Conservation (phyloP, 768 basidiomycete genomes). For the Hypsizygus marmoreus region DNA sequence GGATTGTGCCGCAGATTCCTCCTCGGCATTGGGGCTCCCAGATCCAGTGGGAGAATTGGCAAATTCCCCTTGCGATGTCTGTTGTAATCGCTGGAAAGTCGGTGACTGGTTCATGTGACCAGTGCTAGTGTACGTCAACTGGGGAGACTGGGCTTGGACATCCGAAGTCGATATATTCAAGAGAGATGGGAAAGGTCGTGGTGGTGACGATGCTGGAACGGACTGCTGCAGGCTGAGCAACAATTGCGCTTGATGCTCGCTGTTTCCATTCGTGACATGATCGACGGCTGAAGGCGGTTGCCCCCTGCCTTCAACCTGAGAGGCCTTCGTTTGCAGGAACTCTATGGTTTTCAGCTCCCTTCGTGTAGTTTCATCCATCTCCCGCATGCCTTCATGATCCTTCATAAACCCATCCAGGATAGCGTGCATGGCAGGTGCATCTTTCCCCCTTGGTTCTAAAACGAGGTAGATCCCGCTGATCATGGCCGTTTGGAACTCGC, state of each 20-base stretch:
- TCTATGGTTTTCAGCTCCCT: constrained; percentile 85
- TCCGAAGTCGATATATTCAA: constrained; percentile 27
- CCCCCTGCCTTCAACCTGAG: constrained; percentile 47
- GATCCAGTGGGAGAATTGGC: constrained; percentile 62
- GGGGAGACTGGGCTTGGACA: constrained; percentile 23
- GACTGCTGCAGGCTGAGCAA: constrained; percentile 50
- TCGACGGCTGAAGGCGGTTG: constrained; percentile 29
- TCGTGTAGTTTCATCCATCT: constrained; percentile 81
- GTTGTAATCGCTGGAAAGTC: constrained; percentile 63
- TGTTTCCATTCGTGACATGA: constrained; percentile 21
- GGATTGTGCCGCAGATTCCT: constrained; percentile 74
- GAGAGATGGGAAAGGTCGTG: constrained; percentile 32
- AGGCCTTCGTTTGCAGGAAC: constrained; percentile 72
- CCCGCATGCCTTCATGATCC: constrained; percentile 63
- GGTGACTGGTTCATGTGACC: constrained; percentile 46
- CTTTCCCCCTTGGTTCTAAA: constrained; percentile 71
- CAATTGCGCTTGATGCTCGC: constrained; percentile 52
- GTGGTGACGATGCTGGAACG: constrained; percentile 31
- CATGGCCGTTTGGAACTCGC: constrained; percentile 90
- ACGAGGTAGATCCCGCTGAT: constrained; percentile 86
- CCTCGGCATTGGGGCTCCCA: constrained; percentile 74
- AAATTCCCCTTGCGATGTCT: constrained; percentile 44
- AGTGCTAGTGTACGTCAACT: constrained; percentile 25
- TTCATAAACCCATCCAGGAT: constrained; percentile 79
- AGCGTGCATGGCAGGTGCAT: constrained; percentile 71